These are phyloP conservation scores for Pseudopithomyces chartarum DNA, from an alignment of 2,329 filamentous ascomycete species.

Conservation along the genomic window DNA sequence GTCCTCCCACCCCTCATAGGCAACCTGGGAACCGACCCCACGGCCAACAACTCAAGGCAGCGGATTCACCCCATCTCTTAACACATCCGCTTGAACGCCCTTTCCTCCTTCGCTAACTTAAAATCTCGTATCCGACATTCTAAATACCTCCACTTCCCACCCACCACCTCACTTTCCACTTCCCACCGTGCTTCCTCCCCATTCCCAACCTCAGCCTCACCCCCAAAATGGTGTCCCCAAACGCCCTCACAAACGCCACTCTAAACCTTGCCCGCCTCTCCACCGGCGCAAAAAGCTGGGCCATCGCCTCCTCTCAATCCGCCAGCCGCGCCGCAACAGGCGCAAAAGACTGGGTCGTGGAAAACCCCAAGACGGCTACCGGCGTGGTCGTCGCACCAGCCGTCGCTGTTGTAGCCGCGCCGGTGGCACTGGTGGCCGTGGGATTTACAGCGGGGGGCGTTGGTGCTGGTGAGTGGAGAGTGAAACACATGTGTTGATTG, in stretches of 20 bases:
- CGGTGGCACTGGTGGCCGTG: constrained; percentile 2
- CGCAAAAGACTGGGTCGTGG: constrained; percentile 15
- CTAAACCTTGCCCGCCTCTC: background rate
- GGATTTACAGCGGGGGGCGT: constrained; percentile 20
- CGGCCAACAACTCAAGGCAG: too few relatives aligned
- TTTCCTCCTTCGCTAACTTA: background rate
- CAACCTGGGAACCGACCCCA: too few relatives aligned
- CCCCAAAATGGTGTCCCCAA: background rate
- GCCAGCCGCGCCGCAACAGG: background rate
- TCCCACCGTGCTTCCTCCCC: background rate
- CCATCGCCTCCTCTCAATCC: background rate
- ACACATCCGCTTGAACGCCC: background rate
- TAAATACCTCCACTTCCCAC: background rate
- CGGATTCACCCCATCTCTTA: too few relatives aligned
- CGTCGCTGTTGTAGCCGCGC: constrained; percentile 4
- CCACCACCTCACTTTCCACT: background rate
- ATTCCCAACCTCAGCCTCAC: background rate
- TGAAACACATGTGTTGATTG: background rate
- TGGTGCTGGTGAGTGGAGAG: constrained; percentile 12
- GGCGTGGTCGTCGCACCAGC: constrained; percentile 13
- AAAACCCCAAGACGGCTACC: constrained; percentile 15
- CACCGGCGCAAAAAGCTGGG: background rate
- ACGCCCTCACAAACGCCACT: background rate
- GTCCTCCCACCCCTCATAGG: too few relatives aligned
- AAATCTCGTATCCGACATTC: background rate